Evolutionary conservation across 2,329 filamentous ascomycete species (phyloP).

Genomic region (Diaporthe sp.): DNA sequence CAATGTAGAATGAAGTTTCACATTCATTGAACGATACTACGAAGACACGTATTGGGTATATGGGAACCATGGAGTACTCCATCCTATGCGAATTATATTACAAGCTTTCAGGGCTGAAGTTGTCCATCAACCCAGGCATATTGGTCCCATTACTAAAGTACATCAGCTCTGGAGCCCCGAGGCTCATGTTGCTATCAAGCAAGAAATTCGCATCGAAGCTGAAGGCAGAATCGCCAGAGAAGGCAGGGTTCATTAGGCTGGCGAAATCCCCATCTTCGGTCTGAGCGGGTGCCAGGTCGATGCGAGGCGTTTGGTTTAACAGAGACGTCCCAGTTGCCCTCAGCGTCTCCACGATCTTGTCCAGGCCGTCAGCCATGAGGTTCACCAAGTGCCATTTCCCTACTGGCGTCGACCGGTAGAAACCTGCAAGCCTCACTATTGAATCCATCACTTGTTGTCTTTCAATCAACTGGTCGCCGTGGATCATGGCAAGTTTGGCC

Average conservation of each 20-base stretch:
- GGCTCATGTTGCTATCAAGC: slow-evolving; percentile 17
- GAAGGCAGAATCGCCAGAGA: not conserved
- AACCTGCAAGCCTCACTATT: slow-evolving; percentile 51
- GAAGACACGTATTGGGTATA: not conserved
- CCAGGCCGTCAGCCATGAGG: slow-evolving; percentile 54
- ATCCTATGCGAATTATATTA: not conserved
- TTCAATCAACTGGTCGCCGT: slow-evolving; percentile 53
- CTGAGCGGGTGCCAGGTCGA: not conserved
- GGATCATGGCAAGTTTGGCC: slow-evolving; percentile 59
- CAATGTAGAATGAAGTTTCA: not conserved
- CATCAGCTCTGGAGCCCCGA: slow-evolving; percentile 24
- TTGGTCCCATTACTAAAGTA: slow-evolving; percentile 44
- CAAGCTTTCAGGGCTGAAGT: slow-evolving; percentile 1
- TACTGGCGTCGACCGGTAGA: slow-evolving; percentile 55
- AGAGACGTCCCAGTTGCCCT: not conserved
- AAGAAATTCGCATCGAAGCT: slow-evolving; percentile 20
- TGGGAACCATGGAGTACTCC: accelerated
- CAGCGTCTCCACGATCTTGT: slow-evolving; percentile 29
- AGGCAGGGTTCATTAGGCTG: not conserved
- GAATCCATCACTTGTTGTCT: slow-evolving; percentile 52
- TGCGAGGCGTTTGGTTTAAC: not conserved
- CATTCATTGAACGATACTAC: not conserved
- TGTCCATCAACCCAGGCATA: not conserved
- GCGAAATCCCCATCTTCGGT: not conserved
- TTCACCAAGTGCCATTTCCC: slow-evolving; percentile 60